Base-by-base conservation (phyloP, 2,329 filamentous ascomycete species). In the Sclerotinia nivalis region DNA sequence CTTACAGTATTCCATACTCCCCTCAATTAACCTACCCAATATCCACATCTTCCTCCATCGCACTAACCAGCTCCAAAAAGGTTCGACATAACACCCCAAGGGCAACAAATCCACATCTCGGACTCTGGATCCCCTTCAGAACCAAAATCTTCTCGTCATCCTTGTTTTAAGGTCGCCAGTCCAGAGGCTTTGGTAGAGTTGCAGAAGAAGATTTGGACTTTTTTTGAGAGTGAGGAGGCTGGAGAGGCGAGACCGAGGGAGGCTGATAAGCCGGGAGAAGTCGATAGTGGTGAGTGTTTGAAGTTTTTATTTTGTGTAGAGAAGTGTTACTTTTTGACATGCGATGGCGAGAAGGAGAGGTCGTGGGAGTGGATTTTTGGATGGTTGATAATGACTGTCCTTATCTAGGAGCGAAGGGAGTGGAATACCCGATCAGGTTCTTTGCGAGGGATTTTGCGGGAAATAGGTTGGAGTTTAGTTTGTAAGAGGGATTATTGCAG, bases 391-490 rank as follows among this genome's bases (percentile, higher is more conserved):
- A 1, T 52, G 31, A 52, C 18, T 15, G 47, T 4, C 15, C 15
- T n/a, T 69, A 28, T 43, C 55, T 66, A 84, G 83, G 86, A 3
- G 78, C 37, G 18, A 80, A 86, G 74, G 87, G 86, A 0, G 83
- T 84, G 1, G 88, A 89, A 76, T 89, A 88, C 74, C 87, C 88
- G 0, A 81, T 79, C 49, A 81, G 88, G 20, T 90, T 90, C 77
- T 90, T 90, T 77, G 87, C 86, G 0, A 82, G 86, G 70, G 85
- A 87, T 72, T 87, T 82, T 78, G 84, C 84, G 0, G 85, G 85
- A 2, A 87, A 87, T 73, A 76, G 82, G 67, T 75, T 87, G 47
- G 85, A 87, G 75, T 87, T 87, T 73, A 85, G 81, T 66, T 66
- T 85, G 69, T 86, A 70, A 72, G 47, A 8, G 18, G 15, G 9